phyloP scores from a whole-genome alignment of 1,284 basidiomycete genomes.

The Cystobasidiaceae sp. region DNA sequence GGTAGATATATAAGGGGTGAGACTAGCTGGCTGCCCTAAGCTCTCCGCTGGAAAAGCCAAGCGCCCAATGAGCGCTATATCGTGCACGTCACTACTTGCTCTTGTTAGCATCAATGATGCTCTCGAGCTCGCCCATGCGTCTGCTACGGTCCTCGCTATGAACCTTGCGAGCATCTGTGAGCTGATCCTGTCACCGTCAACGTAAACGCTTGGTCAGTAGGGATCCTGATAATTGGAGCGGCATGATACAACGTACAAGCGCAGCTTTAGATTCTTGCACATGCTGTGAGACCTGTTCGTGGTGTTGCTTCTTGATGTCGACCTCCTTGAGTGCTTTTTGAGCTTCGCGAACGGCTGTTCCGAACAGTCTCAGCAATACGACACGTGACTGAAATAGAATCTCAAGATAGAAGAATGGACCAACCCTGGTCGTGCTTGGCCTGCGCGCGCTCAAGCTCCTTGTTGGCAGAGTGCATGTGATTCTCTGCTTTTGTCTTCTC shows the following conservation, averaged over 20 bases:
- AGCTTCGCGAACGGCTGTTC: conserved; percentile 4
- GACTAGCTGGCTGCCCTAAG: too few relatives aligned
- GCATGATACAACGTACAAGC: conserved; percentile 1
- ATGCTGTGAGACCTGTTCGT: background rate
- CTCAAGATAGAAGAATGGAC: background rate
- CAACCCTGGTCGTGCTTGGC: conserved; percentile 28
- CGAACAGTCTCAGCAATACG: background rate
- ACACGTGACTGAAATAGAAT: background rate
- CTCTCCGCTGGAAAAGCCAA: too few relatives aligned
- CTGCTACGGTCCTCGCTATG: background rate
- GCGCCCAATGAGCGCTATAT: too few relatives aligned
- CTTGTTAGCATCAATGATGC: conserved; percentile 18
- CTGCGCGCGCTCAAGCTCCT: conserved; percentile 27
- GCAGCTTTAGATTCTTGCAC: conserved; percentile 10
- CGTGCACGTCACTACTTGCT: background rate
- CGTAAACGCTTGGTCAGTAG: background rate
- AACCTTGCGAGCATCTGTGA: conserved; percentile 3
- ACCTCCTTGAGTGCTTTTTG: conserved; percentile 11
- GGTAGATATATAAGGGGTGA: too few relatives aligned
- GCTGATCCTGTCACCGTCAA: background rate
- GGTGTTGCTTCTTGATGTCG: conserved; percentile 28
- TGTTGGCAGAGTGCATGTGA: background rate
- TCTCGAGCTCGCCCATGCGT: conserved; percentile 1
- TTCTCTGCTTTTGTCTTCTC: background rate
- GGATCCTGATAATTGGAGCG: background rate